These are phyloP conservation scores for Neodidymelliopsis sp. DNA, from an alignment of 2,329 filamentous ascomycete species.

Conservation along the genomic window DNA sequence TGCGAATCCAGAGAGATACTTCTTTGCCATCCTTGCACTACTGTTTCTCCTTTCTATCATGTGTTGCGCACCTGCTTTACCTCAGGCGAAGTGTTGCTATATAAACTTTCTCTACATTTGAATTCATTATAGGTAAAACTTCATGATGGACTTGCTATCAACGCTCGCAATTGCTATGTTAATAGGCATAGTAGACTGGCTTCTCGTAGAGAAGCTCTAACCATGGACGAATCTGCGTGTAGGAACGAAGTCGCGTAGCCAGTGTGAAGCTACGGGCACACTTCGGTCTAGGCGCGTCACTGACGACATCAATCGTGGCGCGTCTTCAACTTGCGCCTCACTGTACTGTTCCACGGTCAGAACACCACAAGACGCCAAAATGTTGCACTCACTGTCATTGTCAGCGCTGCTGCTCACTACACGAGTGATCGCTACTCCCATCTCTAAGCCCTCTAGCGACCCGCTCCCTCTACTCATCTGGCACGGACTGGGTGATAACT, in stretches of 20 bases:
- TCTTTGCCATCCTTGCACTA: constrained; percentile 1
- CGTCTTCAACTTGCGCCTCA: constrained; percentile 18
- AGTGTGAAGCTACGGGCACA: constrained; percentile 3
- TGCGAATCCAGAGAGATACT: constrained; percentile 13
- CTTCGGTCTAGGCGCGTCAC: constrained; percentile 9
- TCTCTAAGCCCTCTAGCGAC: constrained; percentile 19
- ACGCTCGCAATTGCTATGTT: too few species aligned
- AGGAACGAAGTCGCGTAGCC: neutral
- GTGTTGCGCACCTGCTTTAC: too few species aligned
- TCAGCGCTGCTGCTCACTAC: constrained; percentile 24
- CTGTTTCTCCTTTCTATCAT: neutral
- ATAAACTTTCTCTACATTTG: too few species aligned
- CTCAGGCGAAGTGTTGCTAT: too few species aligned
- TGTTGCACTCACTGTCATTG: constrained; percentile 32
- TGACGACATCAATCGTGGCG: constrained; percentile 32
- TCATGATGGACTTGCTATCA: too few species aligned
- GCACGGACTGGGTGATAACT: constrained; percentile 86
- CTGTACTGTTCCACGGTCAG: constrained; percentile 7
- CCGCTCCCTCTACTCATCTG: constrained; percentile 88
- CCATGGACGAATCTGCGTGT: too few species aligned
- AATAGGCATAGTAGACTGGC: too few species aligned
- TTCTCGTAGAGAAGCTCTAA: too few species aligned
- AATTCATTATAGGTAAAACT: too few species aligned
- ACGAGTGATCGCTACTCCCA: constrained; percentile 14
- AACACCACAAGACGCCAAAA: constrained; percentile 18